phyloP scores from a whole-genome alignment of 345 rosid species.

The Clausena lansium region DNA sequence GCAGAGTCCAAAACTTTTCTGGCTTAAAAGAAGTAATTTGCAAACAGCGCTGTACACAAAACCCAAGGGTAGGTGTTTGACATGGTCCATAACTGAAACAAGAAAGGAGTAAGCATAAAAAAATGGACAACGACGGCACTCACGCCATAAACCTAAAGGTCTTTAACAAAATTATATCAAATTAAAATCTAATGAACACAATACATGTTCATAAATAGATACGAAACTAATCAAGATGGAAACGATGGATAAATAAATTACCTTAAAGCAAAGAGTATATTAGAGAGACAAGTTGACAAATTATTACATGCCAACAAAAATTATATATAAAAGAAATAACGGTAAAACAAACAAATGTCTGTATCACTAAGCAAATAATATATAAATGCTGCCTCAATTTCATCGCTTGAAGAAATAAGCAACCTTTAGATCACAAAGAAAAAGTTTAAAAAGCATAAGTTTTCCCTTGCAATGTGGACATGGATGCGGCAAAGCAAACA shows the following conservation, averaged over 20 bases:
- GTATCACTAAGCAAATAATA: not conserved
- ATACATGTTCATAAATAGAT: not conserved
- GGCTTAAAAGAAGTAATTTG: constrained; percentile 89
- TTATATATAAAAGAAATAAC: not conserved
- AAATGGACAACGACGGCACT: not conserved
- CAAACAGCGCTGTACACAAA: constrained; percentile 87
- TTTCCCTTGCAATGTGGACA: not conserved
- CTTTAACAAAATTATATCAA: not conserved
- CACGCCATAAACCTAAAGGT: not conserved
- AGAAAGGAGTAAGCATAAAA: constrained; percentile 17
- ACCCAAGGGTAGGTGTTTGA: constrained; percentile 97
- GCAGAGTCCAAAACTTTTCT: constrained; percentile 81
- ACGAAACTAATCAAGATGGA: not conserved
- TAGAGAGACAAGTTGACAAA: not conserved
- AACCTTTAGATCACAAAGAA: not conserved
- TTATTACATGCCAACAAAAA: not conserved
- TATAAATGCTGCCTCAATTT: not conserved
- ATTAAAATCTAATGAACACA: not conserved
- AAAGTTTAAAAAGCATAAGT: not conserved
- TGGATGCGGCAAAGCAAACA: not conserved
- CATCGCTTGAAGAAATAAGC: not conserved
- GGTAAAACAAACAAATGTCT: not conserved
- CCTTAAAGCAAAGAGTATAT: not conserved
- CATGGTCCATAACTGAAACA: constrained; percentile 92
- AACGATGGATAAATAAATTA: not conserved